These are phyloP conservation scores for Colletotrichum sp. DNA, from an alignment of 2,329 filamentous ascomycete genomes.

Conservation along the genomic window DNA sequence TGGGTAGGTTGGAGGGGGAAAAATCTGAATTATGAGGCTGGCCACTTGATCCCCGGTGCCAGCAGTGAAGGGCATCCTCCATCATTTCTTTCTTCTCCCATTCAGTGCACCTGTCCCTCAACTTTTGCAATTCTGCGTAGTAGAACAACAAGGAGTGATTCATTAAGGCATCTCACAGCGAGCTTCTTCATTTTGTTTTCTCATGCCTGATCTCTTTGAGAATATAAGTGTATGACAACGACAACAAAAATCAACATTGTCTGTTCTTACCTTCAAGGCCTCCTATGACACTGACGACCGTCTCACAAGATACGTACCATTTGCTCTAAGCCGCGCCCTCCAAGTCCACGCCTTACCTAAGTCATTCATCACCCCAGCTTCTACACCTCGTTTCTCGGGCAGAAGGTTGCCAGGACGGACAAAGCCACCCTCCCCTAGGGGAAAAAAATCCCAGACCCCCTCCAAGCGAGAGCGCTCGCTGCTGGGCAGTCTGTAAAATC, in stretches of 20 bases:
- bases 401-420: not conserved
- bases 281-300: not conserved
- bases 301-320: not conserved
- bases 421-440: not conserved
- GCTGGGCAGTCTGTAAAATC: not conserved
- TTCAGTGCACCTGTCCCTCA: not conserved
- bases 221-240: not conserved
- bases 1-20: not conserved
- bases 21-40: not conserved
- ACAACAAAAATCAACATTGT: not conserved
- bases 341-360: not conserved
- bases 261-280: not conserved
- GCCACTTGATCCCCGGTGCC: not conserved
- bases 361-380: not conserved
- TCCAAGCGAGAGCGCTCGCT: not conserved
- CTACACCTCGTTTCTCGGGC: not conserved
- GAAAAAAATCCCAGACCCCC: not conserved
- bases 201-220: not conserved
- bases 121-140: not conserved
- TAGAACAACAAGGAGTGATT: not conserved
- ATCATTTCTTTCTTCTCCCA: not conserved
- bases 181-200: not conserved
- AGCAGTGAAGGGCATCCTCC: not conserved
- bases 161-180: not conserved
- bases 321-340: not conserved